Percentiles rank a stretch among this genome's conserved stretches.
Conservation (phyloP, 257 asterid species). For the Fraxinus pennsylvanica region DNA sequence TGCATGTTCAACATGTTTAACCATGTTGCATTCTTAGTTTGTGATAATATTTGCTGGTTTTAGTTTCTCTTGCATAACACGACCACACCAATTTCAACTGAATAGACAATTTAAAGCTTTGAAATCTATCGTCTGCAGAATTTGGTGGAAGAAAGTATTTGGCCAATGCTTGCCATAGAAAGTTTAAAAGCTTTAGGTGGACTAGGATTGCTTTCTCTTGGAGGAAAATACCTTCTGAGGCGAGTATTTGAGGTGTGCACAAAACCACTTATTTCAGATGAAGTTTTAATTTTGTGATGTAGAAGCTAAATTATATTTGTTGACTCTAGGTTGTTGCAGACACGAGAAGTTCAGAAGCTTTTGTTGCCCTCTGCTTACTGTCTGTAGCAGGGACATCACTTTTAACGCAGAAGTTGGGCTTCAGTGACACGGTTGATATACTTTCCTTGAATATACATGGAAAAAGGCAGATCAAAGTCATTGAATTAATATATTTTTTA, state of each 20-base stretch:
- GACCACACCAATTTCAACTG: background rate
- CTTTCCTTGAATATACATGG: constrained; percentile 20
- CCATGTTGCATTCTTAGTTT: background rate
- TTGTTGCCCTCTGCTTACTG: constrained; percentile 95
- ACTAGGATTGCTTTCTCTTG: constrained; percentile 88
- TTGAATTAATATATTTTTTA: constrained; percentile 18
- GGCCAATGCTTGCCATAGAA: constrained; percentile 89
- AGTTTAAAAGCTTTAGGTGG: constrained; percentile 92
- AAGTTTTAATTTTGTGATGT: constrained; percentile 3
- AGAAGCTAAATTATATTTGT: constrained; percentile 33
- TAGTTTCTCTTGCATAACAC: background rate
- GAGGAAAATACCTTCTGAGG: constrained; percentile 85
- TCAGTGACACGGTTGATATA: constrained; percentile 92
- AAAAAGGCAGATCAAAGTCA: constrained; percentile 8
- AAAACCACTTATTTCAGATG: constrained; percentile 13
- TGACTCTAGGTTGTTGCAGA: constrained; percentile 89
- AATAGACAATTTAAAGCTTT: constrained; percentile 15
- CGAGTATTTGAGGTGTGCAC: constrained; percentile 86
- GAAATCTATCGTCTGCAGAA: constrained; percentile 57
- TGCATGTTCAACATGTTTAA: background rate
- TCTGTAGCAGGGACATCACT: constrained; percentile 98
- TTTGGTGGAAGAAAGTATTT: constrained; percentile 71
- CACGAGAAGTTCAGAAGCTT: constrained; percentile 95
- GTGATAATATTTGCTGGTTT: background rate
- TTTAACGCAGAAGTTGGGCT: constrained; percentile 87